A percentile compares a stretch with the other conserved stretches of the same genome.
These are phyloP conservation scores for Acanthamoeba lenticulata DNA, from an alignment of 208 protist species.

Conservation along the genomic window DNA sequence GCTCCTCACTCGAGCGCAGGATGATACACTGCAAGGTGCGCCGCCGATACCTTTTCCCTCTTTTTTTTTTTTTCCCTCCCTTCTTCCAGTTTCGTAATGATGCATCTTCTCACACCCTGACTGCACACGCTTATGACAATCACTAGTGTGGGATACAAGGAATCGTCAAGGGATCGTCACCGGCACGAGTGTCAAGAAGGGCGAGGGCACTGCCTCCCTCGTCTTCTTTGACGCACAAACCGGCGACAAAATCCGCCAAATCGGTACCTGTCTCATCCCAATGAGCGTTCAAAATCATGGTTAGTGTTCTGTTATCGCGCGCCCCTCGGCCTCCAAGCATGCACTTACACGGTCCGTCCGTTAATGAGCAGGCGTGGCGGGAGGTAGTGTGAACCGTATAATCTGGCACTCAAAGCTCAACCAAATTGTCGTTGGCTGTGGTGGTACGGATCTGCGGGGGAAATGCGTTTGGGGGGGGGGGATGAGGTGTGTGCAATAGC, in stretches of 20 bases:
- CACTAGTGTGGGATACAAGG: neutral
- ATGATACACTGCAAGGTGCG: constrained; percentile 8
- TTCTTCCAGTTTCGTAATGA: neutral
- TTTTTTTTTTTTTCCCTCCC: neutral
- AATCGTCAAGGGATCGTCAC: constrained; percentile 36
- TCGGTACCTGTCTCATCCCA: neutral
- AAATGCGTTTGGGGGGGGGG: neutral
- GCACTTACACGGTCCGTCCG: too few species aligned
- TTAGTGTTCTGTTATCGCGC: too few species aligned
- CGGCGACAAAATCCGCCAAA: constrained; percentile 5
- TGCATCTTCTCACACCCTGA: too few species aligned
- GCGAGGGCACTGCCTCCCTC: neutral
- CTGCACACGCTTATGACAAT: neutral
- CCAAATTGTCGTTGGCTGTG: constrained; percentile 60
- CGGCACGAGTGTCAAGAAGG: constrained; percentile 1
- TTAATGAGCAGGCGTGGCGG: neutral
- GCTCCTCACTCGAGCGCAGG: neutral
- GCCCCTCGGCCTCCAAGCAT: too few species aligned
- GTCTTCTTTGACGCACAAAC: constrained; percentile 38
- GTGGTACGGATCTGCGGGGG: neutral
- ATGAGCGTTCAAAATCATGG: neutral
- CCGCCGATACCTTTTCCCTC: neutral
- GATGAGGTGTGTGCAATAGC: too few species aligned
- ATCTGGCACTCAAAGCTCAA: constrained; percentile 63
- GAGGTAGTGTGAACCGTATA: neutral